phyloP scores from a whole-genome alignment of 1,284 basidiomycete genomes.

The Ustilago loliicola region DNA sequence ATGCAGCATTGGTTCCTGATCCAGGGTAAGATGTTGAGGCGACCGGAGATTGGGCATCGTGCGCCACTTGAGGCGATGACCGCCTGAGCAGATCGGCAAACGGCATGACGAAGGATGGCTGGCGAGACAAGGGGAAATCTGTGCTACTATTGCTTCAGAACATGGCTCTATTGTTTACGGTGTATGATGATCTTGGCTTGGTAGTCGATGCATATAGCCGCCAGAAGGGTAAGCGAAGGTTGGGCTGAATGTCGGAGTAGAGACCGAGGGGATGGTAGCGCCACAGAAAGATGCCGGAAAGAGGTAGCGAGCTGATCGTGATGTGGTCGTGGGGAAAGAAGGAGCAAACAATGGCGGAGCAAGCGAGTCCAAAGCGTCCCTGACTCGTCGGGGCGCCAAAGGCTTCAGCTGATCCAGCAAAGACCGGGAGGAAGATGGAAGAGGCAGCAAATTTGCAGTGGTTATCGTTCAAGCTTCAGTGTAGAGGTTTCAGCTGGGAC shows the following conservation, averaged over 20 bases:
- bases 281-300: neutral
- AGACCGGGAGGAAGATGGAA: neutral
- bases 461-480: neutral
- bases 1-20: slow-evolving; percentile 2
- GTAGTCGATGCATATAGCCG: neutral
- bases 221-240: neutral
- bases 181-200: no score
- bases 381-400: slow-evolving; percentile 1
- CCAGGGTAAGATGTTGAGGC: slow-evolving; percentile 16
- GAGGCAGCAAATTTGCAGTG: neutral
- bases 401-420: neutral
- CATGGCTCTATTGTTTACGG: neutral
- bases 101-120: slow-evolving; percentile 20
- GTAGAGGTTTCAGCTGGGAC: slow-evolving; percentile 7
- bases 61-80: slow-evolving; percentile 1
- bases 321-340: neutral
- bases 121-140: neutral
- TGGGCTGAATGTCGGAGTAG: slow-evolving; percentile 15
- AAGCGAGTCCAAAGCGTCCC: neutral
- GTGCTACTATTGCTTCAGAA: slow-evolving; percentile 17
- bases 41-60: neutral
- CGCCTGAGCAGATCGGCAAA: slow-evolving; percentile 36
- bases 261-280: neutral
- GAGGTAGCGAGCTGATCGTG: neutral
- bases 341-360: neutral